These are phyloP conservation scores for Kazachstania kunashirensis DNA, from an alignment of 805 yeast genomes.

Conservation along the genomic window DNA sequence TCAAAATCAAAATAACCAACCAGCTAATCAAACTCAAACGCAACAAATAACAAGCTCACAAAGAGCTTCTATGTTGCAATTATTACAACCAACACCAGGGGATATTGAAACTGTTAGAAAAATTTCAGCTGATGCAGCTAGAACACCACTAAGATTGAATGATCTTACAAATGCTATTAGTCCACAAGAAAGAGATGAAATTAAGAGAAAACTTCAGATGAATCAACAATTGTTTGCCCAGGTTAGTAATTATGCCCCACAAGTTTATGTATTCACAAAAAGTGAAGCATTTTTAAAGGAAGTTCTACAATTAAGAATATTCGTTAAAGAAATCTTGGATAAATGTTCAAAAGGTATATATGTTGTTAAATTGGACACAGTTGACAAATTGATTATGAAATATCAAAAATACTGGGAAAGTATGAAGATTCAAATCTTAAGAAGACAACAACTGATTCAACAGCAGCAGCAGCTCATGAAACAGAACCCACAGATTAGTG, in stretches of 20 bases:
- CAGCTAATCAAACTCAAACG: conserved; percentile 5
- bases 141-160: conserved; percentile 54
- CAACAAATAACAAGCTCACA: conserved; percentile 7
- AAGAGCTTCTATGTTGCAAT: conserved; percentile 18
- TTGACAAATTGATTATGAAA: conserved; percentile 61
- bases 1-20: conserved; percentile 11
- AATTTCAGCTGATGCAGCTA: conserved; percentile 59
- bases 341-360: conserved; percentile 54
- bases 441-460: conserved; percentile 33
- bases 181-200: conserved; percentile 53
- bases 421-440: conserved; percentile 52
- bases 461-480: conserved; percentile 24
- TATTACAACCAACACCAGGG: conserved; percentile 43
- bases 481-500: conserved; percentile 17
- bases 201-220: conserved; percentile 42
- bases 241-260: conserved; percentile 69
- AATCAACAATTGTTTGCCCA: conserved; percentile 48
- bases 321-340: conserved; percentile 69
- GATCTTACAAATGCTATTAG: conserved; percentile 55
- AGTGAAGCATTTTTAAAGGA: conserved; percentile 68
- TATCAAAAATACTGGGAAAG: conserved; percentile 65
- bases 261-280: conserved; percentile 65
- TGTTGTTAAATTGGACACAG: conserved; percentile 61
- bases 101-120: conserved; percentile 52
- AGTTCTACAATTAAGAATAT: conserved; percentile 65